Base-by-base conservation (phyloP, 805 yeast species). In the Wickerhamiella musiphila region DNA sequence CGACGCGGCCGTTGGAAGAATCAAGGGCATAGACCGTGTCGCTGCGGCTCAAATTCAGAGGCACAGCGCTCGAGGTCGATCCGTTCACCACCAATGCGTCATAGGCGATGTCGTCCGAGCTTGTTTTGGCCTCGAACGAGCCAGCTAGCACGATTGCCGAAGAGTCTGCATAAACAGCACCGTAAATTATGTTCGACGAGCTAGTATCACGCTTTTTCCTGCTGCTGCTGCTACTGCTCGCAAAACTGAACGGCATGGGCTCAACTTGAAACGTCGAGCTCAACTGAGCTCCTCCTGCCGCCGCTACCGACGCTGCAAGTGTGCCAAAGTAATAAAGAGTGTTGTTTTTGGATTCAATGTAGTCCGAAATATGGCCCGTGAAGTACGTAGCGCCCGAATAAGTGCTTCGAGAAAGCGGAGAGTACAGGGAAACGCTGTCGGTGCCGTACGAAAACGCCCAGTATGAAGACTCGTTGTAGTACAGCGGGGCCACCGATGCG, bases 131-230 rank as follows among this genome's bases (percentile, higher is more conserved):
- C 6, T 45, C 48, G 44, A 74, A 72, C 3, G 55, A 50, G 14
- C 86, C 90, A 6, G 78, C 83, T 30, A 77, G 52, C 0, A 67
- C 65, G 25, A 72, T 54, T 8, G 63, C 38, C 0, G 72, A 48
- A 9, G 56, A 56, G 47, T 78, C 74, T 29, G 62, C 43, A 38
- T 50, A 62, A 1, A 51, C 40, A 10, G 66, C 71, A 32, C 48
- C 39, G 31, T 49, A 41, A 16, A 62, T 37, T 1, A 42, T 21
- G 28, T 51, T 44, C 18, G 3, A 29, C n/a, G 20, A 39, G 24
- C 29, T 18, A 10, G 15, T 28, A 4, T 18, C 19, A 9, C 36
- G 29, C 4, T 23, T 22, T 2, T 15, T 17, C 23, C 9, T 12
- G 11, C 23, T 16, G 2, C 33, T 11, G 5, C 26, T n/a, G 28